Percentiles rank a stretch among this genome's conserved stretches.
These are phyloP conservation scores for Ilyonectria robusta DNA, from an alignment of 2,329 filamentous ascomycete genomes.

Conservation along the genomic window DNA sequence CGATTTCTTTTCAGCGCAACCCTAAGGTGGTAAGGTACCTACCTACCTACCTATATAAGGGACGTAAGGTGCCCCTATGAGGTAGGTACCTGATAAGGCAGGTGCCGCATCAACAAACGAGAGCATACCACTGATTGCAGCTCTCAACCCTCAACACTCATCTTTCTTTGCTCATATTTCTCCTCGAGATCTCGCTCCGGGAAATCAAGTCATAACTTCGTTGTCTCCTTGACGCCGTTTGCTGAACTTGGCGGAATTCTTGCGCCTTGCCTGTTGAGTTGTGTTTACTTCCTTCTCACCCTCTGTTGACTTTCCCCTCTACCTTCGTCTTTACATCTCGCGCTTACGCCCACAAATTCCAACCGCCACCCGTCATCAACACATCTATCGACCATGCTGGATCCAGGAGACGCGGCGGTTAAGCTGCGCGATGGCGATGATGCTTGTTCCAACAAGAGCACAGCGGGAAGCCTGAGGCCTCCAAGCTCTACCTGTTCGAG, in stretches of 20 bases:
- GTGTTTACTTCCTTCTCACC: conserved; percentile 3
- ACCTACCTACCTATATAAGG: not conserved
- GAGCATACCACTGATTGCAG: not conserved
- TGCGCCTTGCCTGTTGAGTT: not conserved
- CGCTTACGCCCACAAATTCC: not conserved
- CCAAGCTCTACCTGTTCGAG: conserved; percentile 22
- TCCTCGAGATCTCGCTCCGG: not conserved
- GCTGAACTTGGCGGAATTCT: not conserved
- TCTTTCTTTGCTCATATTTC: not conserved
- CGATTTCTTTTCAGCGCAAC: not conserved
- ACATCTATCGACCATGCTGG: conserved; percentile 4
- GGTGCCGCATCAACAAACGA: not conserved
- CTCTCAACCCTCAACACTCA: not conserved
- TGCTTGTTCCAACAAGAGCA: not conserved
- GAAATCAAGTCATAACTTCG: not conserved
- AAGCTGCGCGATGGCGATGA: not conserved
- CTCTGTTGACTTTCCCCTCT: not conserved
- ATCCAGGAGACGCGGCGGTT: not conserved
- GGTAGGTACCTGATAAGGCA: not conserved
- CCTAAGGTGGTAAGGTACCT: conserved; percentile 1
- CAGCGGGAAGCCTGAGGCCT: conserved; percentile 2
- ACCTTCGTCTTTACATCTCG: not conserved
- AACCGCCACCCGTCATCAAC: not conserved
- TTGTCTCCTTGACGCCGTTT: not conserved
- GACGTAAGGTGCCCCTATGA: too few species aligned